Base-by-base conservation (phyloP, 108 stramenopile genomes). In the Fragilariopsis cylindrus region DNA sequence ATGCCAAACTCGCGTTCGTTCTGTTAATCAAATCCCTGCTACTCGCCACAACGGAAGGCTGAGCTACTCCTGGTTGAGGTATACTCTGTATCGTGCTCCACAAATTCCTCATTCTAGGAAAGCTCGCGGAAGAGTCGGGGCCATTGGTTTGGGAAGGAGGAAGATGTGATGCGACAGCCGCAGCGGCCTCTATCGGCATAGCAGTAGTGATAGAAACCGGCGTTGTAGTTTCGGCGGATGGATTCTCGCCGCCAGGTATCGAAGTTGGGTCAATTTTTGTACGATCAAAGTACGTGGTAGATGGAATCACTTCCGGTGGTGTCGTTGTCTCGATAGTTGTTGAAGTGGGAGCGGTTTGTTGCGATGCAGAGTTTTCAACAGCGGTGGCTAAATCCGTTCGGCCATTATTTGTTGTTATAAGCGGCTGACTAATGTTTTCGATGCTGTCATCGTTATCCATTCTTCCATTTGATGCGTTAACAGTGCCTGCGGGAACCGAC, bases 101-200 rank as follows among this genome's bases (percentile, higher is more conserved):
- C 16, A 76, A 30, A 39, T 48, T 69, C 54, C 65, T 48, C 19
- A 74, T 42, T 56, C 65, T 74, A 12, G 75, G 67, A 76, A 76
- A 76, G 46, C 56, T 76, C 8, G 45, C 8, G 16, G 58, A 60
- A 60, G 58, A 30, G 3, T 9, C 4, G 39, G 19, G 39, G 19
- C 18, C n/a, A 40, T 60, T 40, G 16, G 39, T 4, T 39, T 30
- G 19, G 19, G 58, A 30, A 7, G 58, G 58, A 30, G 58, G 58
- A 60, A 40, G 58, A 21, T 60, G 3, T 5, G 58, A 9, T 40
- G 58, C 11, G 58, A 3, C 4, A 9, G 58, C 58, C 16, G 58
- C 58, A 18, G 18, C 58, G 39, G 18, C 58, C 7, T 60, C 58
- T 40, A 0, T 11, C 58, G 58, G 41, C 19, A 30, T 30, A 9